Evolutionary conservation across 768 basidiomycete species (phyloP).

Genomic region (Tricholoma flavovirens): DNA sequence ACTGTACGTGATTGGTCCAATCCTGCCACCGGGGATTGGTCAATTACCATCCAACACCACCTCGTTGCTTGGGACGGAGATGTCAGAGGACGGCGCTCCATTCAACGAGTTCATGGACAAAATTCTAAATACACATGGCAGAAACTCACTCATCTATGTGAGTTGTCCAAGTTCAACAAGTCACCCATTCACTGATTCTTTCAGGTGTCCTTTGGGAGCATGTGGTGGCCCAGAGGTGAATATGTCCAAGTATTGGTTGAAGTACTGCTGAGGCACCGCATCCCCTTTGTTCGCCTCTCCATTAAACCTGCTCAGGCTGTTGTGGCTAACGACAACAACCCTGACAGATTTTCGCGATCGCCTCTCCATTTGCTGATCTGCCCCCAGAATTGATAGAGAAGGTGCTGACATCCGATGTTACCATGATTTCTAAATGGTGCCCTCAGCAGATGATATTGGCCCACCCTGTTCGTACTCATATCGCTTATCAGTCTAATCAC

Average conservation of each 20-base stretch:
- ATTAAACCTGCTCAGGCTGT: not conserved
- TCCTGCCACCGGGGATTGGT: slow-evolving; percentile 7
- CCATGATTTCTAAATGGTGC: slow-evolving; percentile 12
- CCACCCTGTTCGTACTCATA: slow-evolving; percentile 10
- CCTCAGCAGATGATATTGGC: slow-evolving; percentile 20
- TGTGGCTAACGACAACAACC: not conserved
- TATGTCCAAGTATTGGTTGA: slow-evolving; percentile 12
- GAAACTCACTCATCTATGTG: slow-evolving; percentile 18
- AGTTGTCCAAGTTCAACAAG: not conserved
- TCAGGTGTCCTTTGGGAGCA: slow-evolving; percentile 11
- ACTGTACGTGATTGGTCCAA: slow-evolving; percentile 15
- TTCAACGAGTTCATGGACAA: slow-evolving; percentile 11
- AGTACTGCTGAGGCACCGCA: slow-evolving; percentile 12
- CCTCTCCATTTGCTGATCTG: slow-evolving; percentile 13
- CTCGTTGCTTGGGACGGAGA: not conserved
- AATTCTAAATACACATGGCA: slow-evolving; percentile 7
- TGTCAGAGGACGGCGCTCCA: not conserved
- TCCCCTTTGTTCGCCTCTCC: slow-evolving; percentile 15
- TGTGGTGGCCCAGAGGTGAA: slow-evolving; percentile 9
- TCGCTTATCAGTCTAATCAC: not conserved
- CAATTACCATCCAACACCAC: not conserved
- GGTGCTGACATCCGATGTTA: slow-evolving; percentile 11
- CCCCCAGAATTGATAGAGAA: slow-evolving; percentile 5
- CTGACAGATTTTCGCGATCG: slow-evolving; percentile 13
- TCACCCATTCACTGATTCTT: not conserved